A percentile compares a stretch with the other conserved stretches of the same genome.
Evolutionary conservation across 2,329 filamentous ascomycete genomes (phyloP).

Genomic region (Botryosphaeria dothidea): DNA sequence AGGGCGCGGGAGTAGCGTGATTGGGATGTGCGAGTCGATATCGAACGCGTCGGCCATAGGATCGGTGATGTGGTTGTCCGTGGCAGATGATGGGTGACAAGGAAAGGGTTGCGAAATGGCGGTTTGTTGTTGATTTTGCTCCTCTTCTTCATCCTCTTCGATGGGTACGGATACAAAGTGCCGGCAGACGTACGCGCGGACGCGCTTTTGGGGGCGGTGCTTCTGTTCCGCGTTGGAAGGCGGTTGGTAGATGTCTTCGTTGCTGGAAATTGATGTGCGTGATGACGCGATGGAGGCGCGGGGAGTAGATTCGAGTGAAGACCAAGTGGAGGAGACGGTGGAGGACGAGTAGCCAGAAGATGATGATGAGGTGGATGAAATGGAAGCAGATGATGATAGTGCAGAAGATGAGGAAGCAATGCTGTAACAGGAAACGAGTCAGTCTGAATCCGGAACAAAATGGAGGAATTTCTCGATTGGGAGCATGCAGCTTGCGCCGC

Average conservation of each 20-base stretch:
- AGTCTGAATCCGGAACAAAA: neutral
- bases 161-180: neutral
- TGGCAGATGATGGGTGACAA: neutral
- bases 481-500: neutral
- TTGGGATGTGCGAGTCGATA: neutral
- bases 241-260: neutral
- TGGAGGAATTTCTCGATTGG: neutral
- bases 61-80: neutral
- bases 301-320: neutral
- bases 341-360: neutral
- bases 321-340: neutral
- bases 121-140: neutral
- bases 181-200: neutral
- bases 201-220: neutral
- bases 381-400: neutral
- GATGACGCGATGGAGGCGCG: neutral
- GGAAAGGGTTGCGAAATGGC: neutral
- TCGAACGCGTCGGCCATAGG: neutral
- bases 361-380: neutral
- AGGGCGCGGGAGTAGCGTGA: neutral
- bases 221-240: too few relatives aligned
- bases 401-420: neutral
- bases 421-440: neutral
- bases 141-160: neutral
- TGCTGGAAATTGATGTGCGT: neutral